Evolutionary conservation across 2,329 filamentous ascomycete genomes (phyloP).

Genomic region (Fusarium subtropicale): DNA sequence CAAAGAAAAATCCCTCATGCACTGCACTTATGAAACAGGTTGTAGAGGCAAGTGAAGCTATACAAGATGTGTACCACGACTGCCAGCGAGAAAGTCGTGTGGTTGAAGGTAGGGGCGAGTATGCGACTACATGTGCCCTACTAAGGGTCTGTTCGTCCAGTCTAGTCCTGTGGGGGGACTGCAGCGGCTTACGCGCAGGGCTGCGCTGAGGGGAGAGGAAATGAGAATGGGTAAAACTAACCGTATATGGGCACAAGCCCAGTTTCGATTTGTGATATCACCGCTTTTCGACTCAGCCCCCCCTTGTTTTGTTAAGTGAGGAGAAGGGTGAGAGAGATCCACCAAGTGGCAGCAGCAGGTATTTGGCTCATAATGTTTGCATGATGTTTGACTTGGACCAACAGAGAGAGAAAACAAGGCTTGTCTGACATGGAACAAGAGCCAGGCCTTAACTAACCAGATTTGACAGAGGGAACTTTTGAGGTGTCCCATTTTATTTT

Average conservation of each 20-base stretch:
- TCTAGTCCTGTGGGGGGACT: background rate
- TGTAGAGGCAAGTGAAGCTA: constrained; percentile 35
- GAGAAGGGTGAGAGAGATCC: background rate
- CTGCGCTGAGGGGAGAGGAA: constrained; percentile 15
- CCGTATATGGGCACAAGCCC: constrained; percentile 10
- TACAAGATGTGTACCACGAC: constrained; percentile 36
- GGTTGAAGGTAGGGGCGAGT: constrained; percentile 31
- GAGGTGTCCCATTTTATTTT: background rate
- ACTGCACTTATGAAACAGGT: constrained; percentile 10
- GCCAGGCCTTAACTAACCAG: constrained; percentile 14
- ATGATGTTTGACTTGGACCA: constrained; percentile 5
- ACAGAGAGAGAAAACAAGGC: background rate
- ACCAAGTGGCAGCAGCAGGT: background rate
- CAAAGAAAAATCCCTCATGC: constrained; percentile 34
- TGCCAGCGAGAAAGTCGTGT: constrained; percentile 31
- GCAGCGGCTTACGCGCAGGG: constrained; percentile 14
- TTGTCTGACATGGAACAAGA: constrained; percentile 22
- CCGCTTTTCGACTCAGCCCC: constrained; percentile 27
- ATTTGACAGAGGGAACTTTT: constrained; percentile 34
- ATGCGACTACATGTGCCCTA: constrained; percentile 29
- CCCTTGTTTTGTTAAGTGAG: background rate
- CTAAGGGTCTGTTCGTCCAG: background rate
- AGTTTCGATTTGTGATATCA: constrained; percentile 19
- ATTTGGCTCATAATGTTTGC: constrained; percentile 37
- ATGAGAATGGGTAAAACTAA: constrained; percentile 24